Conservation (phyloP, 2,329 filamentous ascomycete genomes). For the Sporothrix mexicana region DNA sequence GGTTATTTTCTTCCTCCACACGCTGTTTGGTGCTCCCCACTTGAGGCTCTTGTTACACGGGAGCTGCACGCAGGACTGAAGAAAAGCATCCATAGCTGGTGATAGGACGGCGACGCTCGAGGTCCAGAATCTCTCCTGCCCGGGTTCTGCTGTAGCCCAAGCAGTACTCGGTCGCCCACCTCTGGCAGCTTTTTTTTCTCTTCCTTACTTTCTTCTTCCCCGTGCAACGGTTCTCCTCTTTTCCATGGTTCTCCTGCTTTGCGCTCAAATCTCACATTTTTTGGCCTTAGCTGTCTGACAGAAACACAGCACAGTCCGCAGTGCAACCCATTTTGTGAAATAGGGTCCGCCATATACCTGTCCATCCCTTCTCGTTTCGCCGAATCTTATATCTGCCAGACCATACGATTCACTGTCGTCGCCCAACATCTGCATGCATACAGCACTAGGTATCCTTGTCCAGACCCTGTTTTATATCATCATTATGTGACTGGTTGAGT, state of each 20-base stretch:
- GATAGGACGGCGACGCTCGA: neutral
- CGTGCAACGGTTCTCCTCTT: conserved; percentile 6
- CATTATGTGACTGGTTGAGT: neutral
- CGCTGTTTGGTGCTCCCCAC: neutral
- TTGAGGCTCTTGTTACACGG: conserved; percentile 8
- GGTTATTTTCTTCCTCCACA: neutral
- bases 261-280: neutral
- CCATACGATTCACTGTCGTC: neutral
- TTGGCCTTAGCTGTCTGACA: conserved; percentile 23
- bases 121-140: neutral
- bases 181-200: neutral
- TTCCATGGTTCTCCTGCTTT: neutral
- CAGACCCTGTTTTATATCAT: neutral
- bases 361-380: conserved; percentile 1
- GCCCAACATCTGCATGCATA: conserved; percentile 3
- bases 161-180: neutral
- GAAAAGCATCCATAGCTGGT: neutral
- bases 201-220: neutral
- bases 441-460: neutral
- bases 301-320: conserved; percentile 8
- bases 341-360: neutral
- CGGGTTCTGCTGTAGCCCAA: conserved; percentile 9
- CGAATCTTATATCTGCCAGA: neutral
- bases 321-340: neutral
- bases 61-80: neutral